A percentile compares a stretch with the other conserved stretches of the same genome.
Evolutionary conservation across 805 yeast genomes (phyloP).

Genomic region (Kodamaea kakaduensis): DNA sequence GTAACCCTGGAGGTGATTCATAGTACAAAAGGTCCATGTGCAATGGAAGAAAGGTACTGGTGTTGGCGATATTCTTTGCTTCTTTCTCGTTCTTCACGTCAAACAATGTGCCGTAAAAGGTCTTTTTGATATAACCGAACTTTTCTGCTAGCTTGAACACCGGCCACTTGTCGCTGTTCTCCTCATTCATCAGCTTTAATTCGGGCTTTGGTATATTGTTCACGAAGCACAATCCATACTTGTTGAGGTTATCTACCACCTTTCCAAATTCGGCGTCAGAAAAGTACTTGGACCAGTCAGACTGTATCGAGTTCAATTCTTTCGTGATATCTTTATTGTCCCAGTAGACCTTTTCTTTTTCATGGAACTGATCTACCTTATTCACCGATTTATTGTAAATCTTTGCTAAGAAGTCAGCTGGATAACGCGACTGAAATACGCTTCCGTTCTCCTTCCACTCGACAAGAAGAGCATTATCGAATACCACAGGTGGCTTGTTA

Average conservation of each 20-base stretch:
- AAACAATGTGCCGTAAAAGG: slow-evolving; percentile 69
- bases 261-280: slow-evolving; percentile 29
- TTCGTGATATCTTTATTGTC: slow-evolving; percentile 24
- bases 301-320: slow-evolving; percentile 16
- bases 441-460: slow-evolving; percentile 31
- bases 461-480: slow-evolving; percentile 37
- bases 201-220: slow-evolving; percentile 47
- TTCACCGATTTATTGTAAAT: slow-evolving; percentile 33
- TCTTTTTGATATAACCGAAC: slow-evolving; percentile 65
- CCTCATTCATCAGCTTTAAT: slow-evolving; percentile 32
- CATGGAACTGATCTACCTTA: slow-evolving; percentile 35
- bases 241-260: slow-evolving; percentile 45
- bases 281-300: slow-evolving; percentile 38
- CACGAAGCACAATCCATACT: slow-evolving; percentile 54
- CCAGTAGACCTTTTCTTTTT: slow-evolving; percentile 39
- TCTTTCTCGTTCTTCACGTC: slow-evolving; percentile 50
- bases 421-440: slow-evolving; percentile 32
- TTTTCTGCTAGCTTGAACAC: slow-evolving; percentile 40
- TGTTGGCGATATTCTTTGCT: slow-evolving; percentile 69
- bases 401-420: slow-evolving; percentile 44
- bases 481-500: slow-evolving; percentile 28
- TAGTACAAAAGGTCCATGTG: slow-evolving; percentile 77
- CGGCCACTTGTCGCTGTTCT: slow-evolving; percentile 39
- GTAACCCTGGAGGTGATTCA: slow-evolving; percentile 80
- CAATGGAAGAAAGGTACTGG: slow-evolving; percentile 59